phyloP scores from a whole-genome alignment of 495 filamentous ascomycete species.

The Apodospora peruviana region DNA sequence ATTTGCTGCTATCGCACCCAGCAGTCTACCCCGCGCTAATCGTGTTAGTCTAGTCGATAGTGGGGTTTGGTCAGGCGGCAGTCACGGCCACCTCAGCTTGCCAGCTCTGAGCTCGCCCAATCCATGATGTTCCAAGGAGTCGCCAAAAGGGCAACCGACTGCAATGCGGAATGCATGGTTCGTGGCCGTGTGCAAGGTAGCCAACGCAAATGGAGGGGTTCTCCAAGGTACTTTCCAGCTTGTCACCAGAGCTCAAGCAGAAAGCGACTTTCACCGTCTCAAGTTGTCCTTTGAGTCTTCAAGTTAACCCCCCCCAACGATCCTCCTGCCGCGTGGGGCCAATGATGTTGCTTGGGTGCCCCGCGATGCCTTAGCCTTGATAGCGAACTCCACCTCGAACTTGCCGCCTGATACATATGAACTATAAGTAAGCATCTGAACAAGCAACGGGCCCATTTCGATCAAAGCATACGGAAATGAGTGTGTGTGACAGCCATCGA shows the following conservation, averaged over 20 bases:
- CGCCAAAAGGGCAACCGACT: not conserved
- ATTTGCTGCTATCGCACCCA: constrained; percentile 11
- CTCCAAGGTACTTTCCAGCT: not conserved
- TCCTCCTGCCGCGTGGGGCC: too few relatives aligned
- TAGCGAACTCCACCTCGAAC: too few relatives aligned
- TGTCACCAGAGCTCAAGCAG: not conserved
- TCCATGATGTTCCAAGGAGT: not conserved
- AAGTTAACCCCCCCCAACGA: not conserved
- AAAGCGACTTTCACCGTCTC: not conserved
- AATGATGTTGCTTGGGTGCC: too few relatives aligned
- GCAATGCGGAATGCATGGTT: not conserved
- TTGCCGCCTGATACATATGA: too few relatives aligned
- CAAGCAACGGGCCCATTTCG: too few relatives aligned
- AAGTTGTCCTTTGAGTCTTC: not conserved
- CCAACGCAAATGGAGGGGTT: not conserved
- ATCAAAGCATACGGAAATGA: too few relatives aligned
- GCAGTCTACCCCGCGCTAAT: constrained; percentile 2
- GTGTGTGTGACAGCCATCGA: too few relatives aligned
- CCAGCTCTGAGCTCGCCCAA: not conserved
- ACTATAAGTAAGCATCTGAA: too few relatives aligned
- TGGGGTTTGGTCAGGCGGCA: constrained; percentile 15
- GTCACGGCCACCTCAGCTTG: too few relatives aligned
- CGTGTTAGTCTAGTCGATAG: constrained; percentile 15
- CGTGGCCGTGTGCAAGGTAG: not conserved
- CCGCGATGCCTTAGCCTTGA: too few relatives aligned